phyloP scores from a whole-genome alignment of 345 rosid genomes.

The Passiflora organensis region DNA sequence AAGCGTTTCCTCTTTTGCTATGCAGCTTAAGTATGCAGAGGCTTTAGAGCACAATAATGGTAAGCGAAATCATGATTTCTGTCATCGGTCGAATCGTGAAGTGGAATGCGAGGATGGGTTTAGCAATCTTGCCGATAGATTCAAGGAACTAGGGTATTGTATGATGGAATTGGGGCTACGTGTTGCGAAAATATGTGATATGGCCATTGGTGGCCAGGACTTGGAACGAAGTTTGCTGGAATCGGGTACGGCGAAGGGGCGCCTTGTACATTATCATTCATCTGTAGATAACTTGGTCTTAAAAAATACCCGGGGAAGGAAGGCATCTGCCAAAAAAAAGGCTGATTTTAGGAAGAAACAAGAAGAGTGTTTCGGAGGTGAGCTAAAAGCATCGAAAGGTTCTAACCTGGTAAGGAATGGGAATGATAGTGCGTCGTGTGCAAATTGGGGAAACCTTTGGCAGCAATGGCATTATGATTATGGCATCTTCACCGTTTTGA shows the following conservation, averaged over 20 bases:
- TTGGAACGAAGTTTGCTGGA: conserved; percentile 65
- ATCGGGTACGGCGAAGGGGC: conserved; percentile 74
- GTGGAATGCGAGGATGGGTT: conserved; percentile 35
- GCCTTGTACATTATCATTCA: conserved; percentile 89
- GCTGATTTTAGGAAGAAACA: conserved; percentile 14
- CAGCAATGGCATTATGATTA: conserved; percentile 98
- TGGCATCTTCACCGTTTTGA: conserved; percentile 80
- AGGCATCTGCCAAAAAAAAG: conserved; percentile 22
- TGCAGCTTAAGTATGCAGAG: conserved; percentile 49
- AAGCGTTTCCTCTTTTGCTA: conserved; percentile 73
- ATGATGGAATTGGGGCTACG: conserved; percentile 75
- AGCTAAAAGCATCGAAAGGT: conserved; percentile 15
- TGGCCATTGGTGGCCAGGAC: conserved; percentile 60
- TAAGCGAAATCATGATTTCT: conserved; percentile 3
- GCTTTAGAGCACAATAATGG: conserved; percentile 21
- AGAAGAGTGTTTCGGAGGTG: conserved; percentile 11
- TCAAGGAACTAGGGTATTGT: conserved; percentile 62
- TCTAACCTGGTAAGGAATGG: conserved; percentile 16
- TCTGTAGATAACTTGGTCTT: conserved; percentile 38
- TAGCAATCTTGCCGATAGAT: conserved; percentile 39
- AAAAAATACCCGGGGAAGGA: conserved; percentile 31
- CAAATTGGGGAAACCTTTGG: conserved; percentile 45
- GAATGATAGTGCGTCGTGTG: conserved; percentile 17
- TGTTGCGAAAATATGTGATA: conserved; percentile 68
- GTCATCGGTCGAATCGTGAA: background rate